Base-by-base conservation (phyloP, 306 rosid genomes). In the Medicago lupulina region DNA sequence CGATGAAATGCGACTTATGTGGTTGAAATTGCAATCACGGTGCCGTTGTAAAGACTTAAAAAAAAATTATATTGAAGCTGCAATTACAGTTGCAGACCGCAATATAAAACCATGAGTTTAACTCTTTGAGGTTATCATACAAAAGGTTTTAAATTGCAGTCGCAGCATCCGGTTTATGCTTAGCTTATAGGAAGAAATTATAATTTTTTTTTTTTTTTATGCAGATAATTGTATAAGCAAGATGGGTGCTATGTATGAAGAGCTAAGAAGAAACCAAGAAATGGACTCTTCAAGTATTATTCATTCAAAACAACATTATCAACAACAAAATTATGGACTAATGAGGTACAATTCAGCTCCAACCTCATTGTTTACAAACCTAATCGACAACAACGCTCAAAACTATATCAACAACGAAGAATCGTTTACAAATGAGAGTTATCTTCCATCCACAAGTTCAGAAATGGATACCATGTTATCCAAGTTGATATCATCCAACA, bases 341-440 rank as follows among this genome's bases (percentile, higher is more conserved):
- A 17, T 61, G 80, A 80, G 90, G 62, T 89, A 89, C 79, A 76
- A 74, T 58, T 90, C 96, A 21, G 86, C 92, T 73, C 92, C 96
- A 18, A 84, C 83, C 67, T 78, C 96, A 54, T 43, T 85, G 15
- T 34, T 88, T 43, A 63, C 77, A 76, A 85, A 51, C 61, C 83
- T 77, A 38, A 18, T 83, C 11, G 85, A 83, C 41, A 78, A 39
- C 50, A 79, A 70, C 67, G 54, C 4, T 67, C 39, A 70, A 38
- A 80, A 71, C 31, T 69, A 40, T 73, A 21, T 57, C 39, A 77
- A 73, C 67, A 61, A 61, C 76, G 91, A 87, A 51, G 90, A 59
- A 74, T 74, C 80, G 6, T 71, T 66, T 31, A 84, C 83, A 19
- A 55, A 13, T 55, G 61, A 55, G 7, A 59, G 53, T 21, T 71